These are phyloP conservation scores for Globisporangium okanoganense DNA, from an alignment of 352 stramenopile species.

Conservation along the genomic window DNA sequence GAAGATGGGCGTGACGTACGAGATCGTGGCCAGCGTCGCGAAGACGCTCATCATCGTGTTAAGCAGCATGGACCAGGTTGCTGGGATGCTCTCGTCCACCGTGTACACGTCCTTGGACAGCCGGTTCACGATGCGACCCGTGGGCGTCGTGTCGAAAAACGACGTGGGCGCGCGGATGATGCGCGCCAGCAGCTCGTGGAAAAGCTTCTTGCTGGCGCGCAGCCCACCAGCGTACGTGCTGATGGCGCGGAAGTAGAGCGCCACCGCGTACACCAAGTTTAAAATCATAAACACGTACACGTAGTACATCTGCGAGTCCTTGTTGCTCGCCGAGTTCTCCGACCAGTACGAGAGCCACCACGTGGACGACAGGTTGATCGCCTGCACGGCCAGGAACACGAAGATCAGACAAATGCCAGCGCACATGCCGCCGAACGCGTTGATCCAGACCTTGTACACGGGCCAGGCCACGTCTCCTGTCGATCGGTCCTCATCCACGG, in stretches of 20 bases:
- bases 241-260: slow-evolving; percentile 64
- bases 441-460: slow-evolving; percentile 70
- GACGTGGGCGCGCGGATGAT: slow-evolving; percentile 82
- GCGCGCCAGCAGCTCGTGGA: slow-evolving; percentile 75
- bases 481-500: slow-evolving; percentile 68
- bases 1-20: slow-evolving; percentile 61
- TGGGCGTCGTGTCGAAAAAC: slow-evolving; percentile 84
- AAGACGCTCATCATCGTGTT: slow-evolving; percentile 72
- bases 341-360: slow-evolving; percentile 93
- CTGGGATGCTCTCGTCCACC: slow-evolving; percentile 67
- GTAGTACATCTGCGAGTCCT: slow-evolving; percentile 67
- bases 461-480: slow-evolving; percentile 51
- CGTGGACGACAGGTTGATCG: slow-evolving; percentile 59
- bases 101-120: slow-evolving; percentile 80
- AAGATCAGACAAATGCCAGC: slow-evolving; percentile 39
- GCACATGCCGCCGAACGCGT: slow-evolving; percentile 54
- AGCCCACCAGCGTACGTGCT: slow-evolving; percentile 55
- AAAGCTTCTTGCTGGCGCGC: slow-evolving; percentile 51
- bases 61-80: slow-evolving; percentile 62
- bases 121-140: slow-evolving; percentile 74
- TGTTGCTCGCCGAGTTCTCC: slow-evolving; percentile 33
- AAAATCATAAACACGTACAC: slow-evolving; percentile 83
- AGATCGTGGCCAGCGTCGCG: slow-evolving; percentile 61
- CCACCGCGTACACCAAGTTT: slow-evolving; percentile 48
- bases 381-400: slow-evolving; percentile 42